Evolutionary conservation across 306 rosid genomes (phyloP), one percentile per base, ranked within the genome.

Genomic region (Rosa persica): DNA sequence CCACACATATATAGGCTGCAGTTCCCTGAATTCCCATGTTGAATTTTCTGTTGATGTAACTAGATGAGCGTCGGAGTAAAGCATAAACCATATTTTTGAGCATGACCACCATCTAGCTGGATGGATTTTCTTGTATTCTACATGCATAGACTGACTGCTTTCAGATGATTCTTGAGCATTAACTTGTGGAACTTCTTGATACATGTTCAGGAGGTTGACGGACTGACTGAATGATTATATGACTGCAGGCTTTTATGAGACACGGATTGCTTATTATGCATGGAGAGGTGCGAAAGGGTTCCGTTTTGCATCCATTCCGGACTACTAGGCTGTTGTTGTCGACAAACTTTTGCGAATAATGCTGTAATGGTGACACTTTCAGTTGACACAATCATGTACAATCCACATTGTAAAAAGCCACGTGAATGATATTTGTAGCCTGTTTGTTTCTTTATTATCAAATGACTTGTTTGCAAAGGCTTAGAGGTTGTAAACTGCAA

Each of bases 201-300:
- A 40, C 80, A 20, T 55, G 30, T 62, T 78, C 39, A 22, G 47
- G 11, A 78, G 70, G 43, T 64, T 27, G 57, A 49, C 65, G 19
- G n/a, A 67, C 40, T 0, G 22, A 66, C 44, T 25, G 36, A 34
- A 25, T 48, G 70, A 61, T 51, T 68, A 80, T 82, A 40, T 83
- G 82, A 51, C 49, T 83, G 85, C 90, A 93, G 97, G 98, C 70
- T 96, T 93, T 88, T 93, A 96, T 36, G 98, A 96, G 89, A 96
- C 97, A 74, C 89, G 97, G 72, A 79, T 91, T 58, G 98, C 99
- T 1, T 93, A 96, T 87, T 96, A 96, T 76, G 86, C 99, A 34
- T 93, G 96, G 96, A 83, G 98, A 83, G 98, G 98, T n/a, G 96
- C 87, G 66, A 76, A 88, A 65, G 98, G 98, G 78, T 95, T 84